phyloP scores from a whole-genome alignment of 768 basidiomycete genomes.

The Arthromyces matolae region DNA sequence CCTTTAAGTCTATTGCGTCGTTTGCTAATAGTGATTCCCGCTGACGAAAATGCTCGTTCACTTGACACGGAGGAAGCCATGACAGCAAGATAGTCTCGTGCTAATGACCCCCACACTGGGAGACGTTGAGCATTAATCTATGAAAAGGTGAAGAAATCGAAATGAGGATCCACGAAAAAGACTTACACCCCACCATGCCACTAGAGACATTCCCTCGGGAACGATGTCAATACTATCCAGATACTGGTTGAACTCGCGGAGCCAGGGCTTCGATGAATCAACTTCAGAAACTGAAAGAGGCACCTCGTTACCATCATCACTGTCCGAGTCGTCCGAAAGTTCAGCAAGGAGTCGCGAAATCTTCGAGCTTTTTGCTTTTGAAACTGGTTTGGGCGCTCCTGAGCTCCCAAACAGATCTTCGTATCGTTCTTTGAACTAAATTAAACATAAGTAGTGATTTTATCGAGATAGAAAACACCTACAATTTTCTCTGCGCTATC shows the following conservation, averaged over 20 bases:
- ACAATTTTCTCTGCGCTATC: neutral
- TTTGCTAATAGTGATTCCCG: constrained; percentile 9
- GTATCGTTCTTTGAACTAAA: neutral
- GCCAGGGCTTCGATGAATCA: neutral
- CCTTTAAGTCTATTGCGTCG: constrained; percentile 9
- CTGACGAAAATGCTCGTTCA: neutral
- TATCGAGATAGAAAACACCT: neutral
- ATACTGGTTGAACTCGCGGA: neutral
- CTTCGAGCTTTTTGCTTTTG: neutral
- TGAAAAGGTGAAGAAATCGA: neutral
- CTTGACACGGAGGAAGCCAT: neutral
- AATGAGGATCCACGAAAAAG: neutral
- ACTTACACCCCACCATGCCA: neutral
- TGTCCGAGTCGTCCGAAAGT: neutral
- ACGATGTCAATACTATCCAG: neutral
- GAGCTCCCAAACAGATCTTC: neutral
- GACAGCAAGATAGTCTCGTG: neutral
- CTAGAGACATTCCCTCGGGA: neutral
- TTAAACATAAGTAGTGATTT: neutral
- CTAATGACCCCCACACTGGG: neutral
- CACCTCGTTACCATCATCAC: neutral
- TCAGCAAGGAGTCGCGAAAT: neutral
- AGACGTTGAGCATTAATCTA: neutral
- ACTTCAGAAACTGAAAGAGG: too few relatives aligned
- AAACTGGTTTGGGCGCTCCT: neutral